phyloP scores from a whole-genome alignment of 345 rosid species.

The Erysimum cheiranthoides region DNA sequence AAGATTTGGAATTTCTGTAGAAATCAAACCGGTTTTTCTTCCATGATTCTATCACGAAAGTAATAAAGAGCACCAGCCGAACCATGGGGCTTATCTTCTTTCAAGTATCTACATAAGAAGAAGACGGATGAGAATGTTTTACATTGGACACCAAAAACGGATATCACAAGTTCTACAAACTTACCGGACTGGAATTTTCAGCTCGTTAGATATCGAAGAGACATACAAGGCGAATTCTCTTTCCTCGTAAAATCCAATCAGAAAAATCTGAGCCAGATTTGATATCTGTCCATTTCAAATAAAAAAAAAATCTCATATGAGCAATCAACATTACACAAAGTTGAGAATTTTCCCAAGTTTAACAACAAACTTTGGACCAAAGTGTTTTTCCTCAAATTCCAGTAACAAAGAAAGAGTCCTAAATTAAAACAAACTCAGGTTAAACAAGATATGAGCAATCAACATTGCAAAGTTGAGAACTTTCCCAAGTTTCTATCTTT shows the following conservation, averaged over 20 bases:
- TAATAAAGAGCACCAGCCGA: slow-evolving; percentile 88
- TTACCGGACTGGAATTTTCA: slow-evolving; percentile 84
- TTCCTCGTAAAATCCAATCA: slow-evolving; percentile 85
- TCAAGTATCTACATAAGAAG: slow-evolving; percentile 56
- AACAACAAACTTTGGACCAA: neutral
- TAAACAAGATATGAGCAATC: slow-evolving; percentile 1
- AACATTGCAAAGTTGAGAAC: slow-evolving; percentile 4
- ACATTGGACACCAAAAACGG: neutral
- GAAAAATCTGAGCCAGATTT: slow-evolving; percentile 68
- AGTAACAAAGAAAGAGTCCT: neutral
- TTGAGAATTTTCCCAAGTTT: slow-evolving; percentile 3
- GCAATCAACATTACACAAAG: slow-evolving; percentile 17
- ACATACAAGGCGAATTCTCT: slow-evolving; percentile 77
- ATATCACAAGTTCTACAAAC: neutral
- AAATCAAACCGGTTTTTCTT: slow-evolving; percentile 68
- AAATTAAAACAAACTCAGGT: neutral
- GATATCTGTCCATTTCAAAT: slow-evolving; percentile 55
- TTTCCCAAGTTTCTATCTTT: neutral
- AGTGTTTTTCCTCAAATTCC: neutral
- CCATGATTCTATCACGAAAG: slow-evolving; percentile 75
- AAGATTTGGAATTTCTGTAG: neutral
- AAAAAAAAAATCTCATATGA: neutral
- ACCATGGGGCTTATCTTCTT: slow-evolving; percentile 85
- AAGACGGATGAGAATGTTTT: neutral
- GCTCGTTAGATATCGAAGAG: slow-evolving; percentile 78